Evolutionary conservation across 2,329 filamentous ascomycete species (phyloP), one percentile per base, ranked within the genome.

Genomic region (Aspergillus pseudonomiae): DNA sequence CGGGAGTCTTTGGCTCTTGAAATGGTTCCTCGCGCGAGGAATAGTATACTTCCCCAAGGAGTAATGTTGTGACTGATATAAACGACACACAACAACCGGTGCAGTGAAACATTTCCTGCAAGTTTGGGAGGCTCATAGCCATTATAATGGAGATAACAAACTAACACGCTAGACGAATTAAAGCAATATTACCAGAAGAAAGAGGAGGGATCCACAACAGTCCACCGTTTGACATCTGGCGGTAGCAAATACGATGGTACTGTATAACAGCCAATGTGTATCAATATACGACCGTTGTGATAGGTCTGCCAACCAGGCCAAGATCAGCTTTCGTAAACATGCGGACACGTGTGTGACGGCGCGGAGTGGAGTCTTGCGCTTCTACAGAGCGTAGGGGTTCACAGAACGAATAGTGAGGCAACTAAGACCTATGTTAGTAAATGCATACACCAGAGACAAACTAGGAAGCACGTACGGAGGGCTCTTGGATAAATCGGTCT

Each of bases 401-500:
- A 83, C 79, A 28, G 82, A 83, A 52, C 82, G 80, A 68, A 84
- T 83, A 45, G 82, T 83, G 60, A 83, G 74, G 70, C 81, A 83
- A 67, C 80, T 83, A 66, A 14, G 61, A 48, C 19, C 11, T 59
- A 30, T 1, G 67, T 77, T 66, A 77, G 74, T 62, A 62, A 50
- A 62, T 30, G 46, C 24, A 6, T 34, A 16, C 34, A 36, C 9
- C 59, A 43, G 48, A 63, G 46, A 16, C 1, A 34, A n/a, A 4
- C 19, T 41, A 14, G 63, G 28, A 46, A 55, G 48, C 66, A 94
- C 95, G 89, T 91, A 99, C 94, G 95, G 95, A 82, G 95, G 95
- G 83, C 94, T 98, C 91, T 99, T 99, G 82, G 86, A 92, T 74
- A 99, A 87, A 82, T 99, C 95, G 69, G 95, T 98, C 89, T 97